Percentiles rank a stretch among this genome's conserved stretches.
These are phyloP conservation scores for Kentomonas sorsogonicus DNA, from an alignment of 208 protist genomes.

Conservation along the genomic window DNA sequence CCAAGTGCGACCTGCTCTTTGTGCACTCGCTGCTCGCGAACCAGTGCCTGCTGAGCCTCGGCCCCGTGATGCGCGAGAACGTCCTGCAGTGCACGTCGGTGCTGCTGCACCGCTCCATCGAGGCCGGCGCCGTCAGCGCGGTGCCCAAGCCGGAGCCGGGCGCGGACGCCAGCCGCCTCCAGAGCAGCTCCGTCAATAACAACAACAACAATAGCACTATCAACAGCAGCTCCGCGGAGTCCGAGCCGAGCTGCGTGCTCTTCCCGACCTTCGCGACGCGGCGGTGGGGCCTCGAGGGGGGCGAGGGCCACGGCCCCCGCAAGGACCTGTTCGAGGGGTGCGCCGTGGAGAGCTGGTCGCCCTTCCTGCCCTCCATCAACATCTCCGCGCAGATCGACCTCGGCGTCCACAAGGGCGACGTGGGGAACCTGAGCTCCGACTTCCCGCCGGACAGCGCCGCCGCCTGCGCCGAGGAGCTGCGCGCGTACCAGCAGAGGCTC, in stretches of 20 bases:
- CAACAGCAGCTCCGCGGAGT: neutral
- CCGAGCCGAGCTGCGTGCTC: slow-evolving; percentile 1
- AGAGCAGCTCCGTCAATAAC: too few species aligned
- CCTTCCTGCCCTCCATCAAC: slow-evolving; percentile 20
- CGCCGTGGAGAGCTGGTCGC: slow-evolving; percentile 12
- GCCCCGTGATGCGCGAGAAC: slow-evolving; percentile 26
- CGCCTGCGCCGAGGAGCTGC: neutral
- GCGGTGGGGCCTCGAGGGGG: slow-evolving; percentile 1
- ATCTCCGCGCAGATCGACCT: slow-evolving; percentile 10
- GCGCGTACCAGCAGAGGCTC: slow-evolving; percentile 8
- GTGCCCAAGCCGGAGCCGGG: neutral
- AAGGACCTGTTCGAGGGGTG: slow-evolving; percentile 34
- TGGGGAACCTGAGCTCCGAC: slow-evolving; percentile 9
- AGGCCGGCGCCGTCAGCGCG: neutral
- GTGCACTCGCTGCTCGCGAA: slow-evolving; percentile 26
- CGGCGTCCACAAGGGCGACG: slow-evolving; percentile 15
- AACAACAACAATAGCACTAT: too few species aligned
- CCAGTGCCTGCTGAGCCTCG: slow-evolving; percentile 16
- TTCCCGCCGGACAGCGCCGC: slow-evolving; percentile 8
- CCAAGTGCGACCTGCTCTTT: slow-evolving; percentile 33
- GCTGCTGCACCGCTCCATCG: neutral
- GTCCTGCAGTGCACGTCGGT: slow-evolving; percentile 21
- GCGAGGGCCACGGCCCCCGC: slow-evolving; percentile 13
- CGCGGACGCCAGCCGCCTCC: too few species aligned
- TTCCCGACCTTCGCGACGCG: slow-evolving; percentile 11